Evolutionary conservation across 2,329 filamentous ascomycete species (phyloP).

Genomic region (Sporothrix euskadiensis): DNA sequence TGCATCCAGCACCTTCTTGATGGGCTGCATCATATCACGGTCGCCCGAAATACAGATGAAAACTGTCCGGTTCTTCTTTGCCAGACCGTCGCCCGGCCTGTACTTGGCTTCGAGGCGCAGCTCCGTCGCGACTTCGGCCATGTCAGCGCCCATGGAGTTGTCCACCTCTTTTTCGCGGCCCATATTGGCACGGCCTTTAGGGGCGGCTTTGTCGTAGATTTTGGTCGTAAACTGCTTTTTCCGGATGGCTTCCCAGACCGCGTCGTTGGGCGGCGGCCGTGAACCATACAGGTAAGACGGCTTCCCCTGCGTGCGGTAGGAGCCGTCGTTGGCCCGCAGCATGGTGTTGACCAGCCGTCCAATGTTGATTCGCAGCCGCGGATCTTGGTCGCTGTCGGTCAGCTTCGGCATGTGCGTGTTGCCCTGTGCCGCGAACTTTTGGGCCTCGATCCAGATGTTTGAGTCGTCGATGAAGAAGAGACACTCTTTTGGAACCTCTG

Average conservation of each 20-base stretch:
- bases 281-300: slow-evolving; percentile 1
- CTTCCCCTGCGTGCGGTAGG: not conserved
- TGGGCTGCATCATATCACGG: slow-evolving; percentile 35
- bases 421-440: slow-evolving; percentile 34
- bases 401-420: slow-evolving; percentile 34
- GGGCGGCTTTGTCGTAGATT: not conserved
- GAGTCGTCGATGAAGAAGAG: slow-evolving; percentile 36
- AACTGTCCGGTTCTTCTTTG: slow-evolving; percentile 20
- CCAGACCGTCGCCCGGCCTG: not conserved
- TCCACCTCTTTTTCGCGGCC: slow-evolving; percentile 38
- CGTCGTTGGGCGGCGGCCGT: slow-evolving; percentile 24
- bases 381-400: slow-evolving; percentile 33
- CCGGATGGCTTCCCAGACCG: not conserved
- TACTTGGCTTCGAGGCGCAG: slow-evolving; percentile 26
- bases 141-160: slow-evolving; percentile 34
- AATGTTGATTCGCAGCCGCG: slow-evolving; percentile 29
- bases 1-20: slow-evolving; percentile 30
- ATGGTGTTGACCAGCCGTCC: slow-evolving; percentile 3
- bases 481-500: slow-evolving; percentile 30
- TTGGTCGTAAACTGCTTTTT: not conserved
- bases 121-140: slow-evolving; percentile 30
- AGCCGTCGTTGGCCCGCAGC: not conserved
- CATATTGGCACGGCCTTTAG: not conserved
- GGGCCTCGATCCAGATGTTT: slow-evolving; percentile 36
- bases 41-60: slow-evolving; percentile 37